A percentile compares a stretch with the other conserved stretches of the same genome.
These are phyloP conservation scores for Boletellus sp. DNA, from an alignment of 1,284 basidiomycete species.

Conservation along the genomic window DNA sequence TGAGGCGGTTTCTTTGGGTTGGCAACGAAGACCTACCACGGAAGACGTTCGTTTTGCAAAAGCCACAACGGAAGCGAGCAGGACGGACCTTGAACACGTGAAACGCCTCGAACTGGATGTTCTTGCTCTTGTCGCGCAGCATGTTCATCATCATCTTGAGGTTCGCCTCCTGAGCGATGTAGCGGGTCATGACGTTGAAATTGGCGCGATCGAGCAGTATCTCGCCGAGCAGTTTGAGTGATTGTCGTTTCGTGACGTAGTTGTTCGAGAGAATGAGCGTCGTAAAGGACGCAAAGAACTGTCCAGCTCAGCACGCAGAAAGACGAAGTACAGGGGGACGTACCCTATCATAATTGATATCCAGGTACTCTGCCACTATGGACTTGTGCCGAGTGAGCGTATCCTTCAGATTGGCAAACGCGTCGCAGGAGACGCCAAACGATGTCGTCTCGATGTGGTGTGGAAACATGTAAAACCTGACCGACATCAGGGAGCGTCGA, in stretches of 20 bases:
- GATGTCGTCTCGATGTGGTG: constrained; percentile 97
- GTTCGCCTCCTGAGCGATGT: constrained; percentile 90
- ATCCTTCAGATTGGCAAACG: constrained; percentile 95
- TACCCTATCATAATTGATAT: constrained; percentile 94
- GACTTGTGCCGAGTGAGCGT: constrained; percentile 93
- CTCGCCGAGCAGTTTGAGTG: constrained; percentile 95
- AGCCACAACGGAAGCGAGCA: neutral
- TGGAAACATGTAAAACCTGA: constrained; percentile 94
- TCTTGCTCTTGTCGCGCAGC: constrained; percentile 93
- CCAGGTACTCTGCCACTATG: constrained; percentile 95
- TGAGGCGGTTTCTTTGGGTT: constrained; percentile 98
- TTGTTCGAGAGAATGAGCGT: constrained; percentile 90
- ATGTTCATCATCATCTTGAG: constrained; percentile 99
- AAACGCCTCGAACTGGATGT: constrained; percentile 99
- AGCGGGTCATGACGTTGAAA: constrained; percentile 98
- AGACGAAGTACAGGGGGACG: constrained; percentile 25
- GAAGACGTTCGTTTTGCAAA: neutral
- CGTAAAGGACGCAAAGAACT: constrained; percentile 96
- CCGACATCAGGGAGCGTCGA: constrained; percentile 6
- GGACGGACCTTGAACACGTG: constrained; percentile 96
- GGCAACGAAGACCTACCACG: constrained; percentile 86
- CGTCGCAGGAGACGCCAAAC: constrained; percentile 97
- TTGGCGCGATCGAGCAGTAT: constrained; percentile 97
- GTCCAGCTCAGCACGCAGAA: constrained; percentile 3
- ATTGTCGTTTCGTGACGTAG: constrained; percentile 99